phyloP scores from a whole-genome alignment of 108 stramenopile genomes.

The Schizochytrium sp. region DNA sequence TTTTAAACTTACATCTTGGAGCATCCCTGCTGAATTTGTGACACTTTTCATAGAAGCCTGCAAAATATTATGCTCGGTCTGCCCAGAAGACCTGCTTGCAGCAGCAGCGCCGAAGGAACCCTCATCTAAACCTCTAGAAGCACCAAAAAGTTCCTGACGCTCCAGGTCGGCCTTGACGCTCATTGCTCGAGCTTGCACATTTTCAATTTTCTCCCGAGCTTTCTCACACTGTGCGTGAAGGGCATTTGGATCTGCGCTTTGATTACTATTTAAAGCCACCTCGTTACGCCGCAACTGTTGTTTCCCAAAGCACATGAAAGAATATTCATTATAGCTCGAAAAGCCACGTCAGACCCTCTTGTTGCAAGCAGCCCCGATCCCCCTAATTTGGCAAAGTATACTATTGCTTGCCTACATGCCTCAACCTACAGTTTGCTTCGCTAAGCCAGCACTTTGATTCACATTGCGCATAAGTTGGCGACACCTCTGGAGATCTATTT shows the following conservation, averaged over 20 bases:
- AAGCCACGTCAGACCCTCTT: no score
- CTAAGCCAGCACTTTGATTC: neutral
- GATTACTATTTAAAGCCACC: neutral
- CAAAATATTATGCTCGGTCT: neutral
- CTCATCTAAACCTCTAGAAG: neutral
- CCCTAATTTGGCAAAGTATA: no score
- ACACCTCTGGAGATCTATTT: neutral
- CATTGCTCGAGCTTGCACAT: neutral
- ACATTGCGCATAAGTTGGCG: neutral
- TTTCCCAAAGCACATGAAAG: neutral
- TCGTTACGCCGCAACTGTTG: neutral
- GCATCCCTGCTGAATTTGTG: slow-evolving; percentile 18
- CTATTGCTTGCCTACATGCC: neutral
- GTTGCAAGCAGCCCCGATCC: no score
- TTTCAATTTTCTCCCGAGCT: neutral
- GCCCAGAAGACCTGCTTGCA: neutral
- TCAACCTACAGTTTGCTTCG: slow-evolving; percentile 4
- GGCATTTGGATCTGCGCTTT: neutral
- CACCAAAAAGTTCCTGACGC: slow-evolving; percentile 21
- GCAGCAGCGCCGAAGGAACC: slow-evolving; percentile 18
- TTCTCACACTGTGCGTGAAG: neutral
- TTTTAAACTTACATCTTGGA: neutral
- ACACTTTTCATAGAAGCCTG: slow-evolving; percentile 26
- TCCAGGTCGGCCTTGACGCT: neutral
- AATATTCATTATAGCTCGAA: neutral